Evolutionary conservation across 345 rosid genomes (phyloP), one percentile per base, ranked within the genome.

Genomic region (Capsella bursapastoris): DNA sequence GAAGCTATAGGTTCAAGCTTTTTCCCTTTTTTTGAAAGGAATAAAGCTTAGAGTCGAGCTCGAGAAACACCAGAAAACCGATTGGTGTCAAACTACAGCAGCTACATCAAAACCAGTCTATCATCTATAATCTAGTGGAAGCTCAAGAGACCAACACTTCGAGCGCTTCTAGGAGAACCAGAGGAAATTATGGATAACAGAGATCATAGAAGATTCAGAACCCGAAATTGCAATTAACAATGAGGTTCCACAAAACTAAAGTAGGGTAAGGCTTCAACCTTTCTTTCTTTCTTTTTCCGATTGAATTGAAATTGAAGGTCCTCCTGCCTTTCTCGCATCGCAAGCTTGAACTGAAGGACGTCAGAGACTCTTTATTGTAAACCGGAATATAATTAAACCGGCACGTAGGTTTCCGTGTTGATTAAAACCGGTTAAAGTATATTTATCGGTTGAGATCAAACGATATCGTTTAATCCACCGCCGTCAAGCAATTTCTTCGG

Each of bases 401-500:
- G 49, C 44, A 5, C 3, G 6, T 43, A 13, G 47, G n/a, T 47
- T 55, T 22, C 55, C 13, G 12, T 50, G 27, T 25, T 52, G 5
- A 11, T 52, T 11, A 10, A 52, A 4, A 11, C 57, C 34, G 57
- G 57, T 52, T 52, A 18, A 60, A 11, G 8, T 22, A 12, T 4
- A 8, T 25, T 25, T 9, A 27, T 68, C 15, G 63, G 62, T 55
- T 53, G 3, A 15, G 0, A 0, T 2, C 4, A 4, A 57, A 31
- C 73, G 73, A 27, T 47, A 13, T 12, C 57, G 73, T 45, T 45
- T 56, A 0, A 4, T 8, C 5, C 53, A 43, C 74, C 47, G 57
- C 57, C 13, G 50, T 34, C 15, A 70, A 27, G 35, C 45, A 45
- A 70, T 45, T 57, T 45, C 53, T 10, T 49, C 28, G 70, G 45